Percentiles rank a stretch among this genome's conserved stretches.
Conservation (phyloP, 306 rosid species). For the Ziziphus jujuba region DNA sequence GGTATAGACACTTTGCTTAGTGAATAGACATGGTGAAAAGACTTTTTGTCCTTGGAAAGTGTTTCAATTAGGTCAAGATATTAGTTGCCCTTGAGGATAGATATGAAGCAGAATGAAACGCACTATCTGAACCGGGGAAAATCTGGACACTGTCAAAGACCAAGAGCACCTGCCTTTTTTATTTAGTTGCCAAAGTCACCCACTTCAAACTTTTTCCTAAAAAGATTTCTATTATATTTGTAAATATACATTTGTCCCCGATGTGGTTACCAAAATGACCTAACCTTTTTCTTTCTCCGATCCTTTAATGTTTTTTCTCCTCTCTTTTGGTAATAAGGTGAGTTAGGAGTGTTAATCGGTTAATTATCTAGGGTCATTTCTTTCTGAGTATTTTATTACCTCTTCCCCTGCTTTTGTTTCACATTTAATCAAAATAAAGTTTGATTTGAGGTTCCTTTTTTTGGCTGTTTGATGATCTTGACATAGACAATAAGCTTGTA, state of each 20-base stretch:
- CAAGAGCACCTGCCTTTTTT: slow-evolving; percentile 39
- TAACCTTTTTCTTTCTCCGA: slow-evolving; percentile 25
- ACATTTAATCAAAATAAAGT: too few relatives aligned
- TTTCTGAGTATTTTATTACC: too few relatives aligned
- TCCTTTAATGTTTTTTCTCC: neutral
- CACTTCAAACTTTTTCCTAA: slow-evolving; percentile 37
- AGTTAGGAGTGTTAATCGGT: too few relatives aligned
- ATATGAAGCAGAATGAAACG: too few relatives aligned
- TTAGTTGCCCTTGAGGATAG: too few relatives aligned
- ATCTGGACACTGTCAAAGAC: slow-evolving; percentile 46
- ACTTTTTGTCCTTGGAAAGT: slow-evolving; percentile 7
- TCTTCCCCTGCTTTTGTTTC: too few relatives aligned
- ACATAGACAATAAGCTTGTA: too few relatives aligned
- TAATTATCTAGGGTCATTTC: too few relatives aligned
- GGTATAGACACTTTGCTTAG: neutral
- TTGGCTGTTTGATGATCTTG: too few relatives aligned
- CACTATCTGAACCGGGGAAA: slow-evolving; percentile 18
- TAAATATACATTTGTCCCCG: slow-evolving; percentile 36
- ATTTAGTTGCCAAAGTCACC: slow-evolving; percentile 54
- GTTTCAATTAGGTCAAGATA: slow-evolving; percentile 21
- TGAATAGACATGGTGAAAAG: neutral
- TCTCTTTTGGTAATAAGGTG: too few relatives aligned
- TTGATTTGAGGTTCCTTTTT: too few relatives aligned
- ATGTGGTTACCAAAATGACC: slow-evolving; percentile 35
- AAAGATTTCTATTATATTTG: slow-evolving; percentile 35